A percentile compares a stretch with the other conserved stretches of the same genome.
phyloP scores from a whole-genome alignment of 2,329 filamentous ascomycete species.

The Colletotrichum sp. region DNA sequence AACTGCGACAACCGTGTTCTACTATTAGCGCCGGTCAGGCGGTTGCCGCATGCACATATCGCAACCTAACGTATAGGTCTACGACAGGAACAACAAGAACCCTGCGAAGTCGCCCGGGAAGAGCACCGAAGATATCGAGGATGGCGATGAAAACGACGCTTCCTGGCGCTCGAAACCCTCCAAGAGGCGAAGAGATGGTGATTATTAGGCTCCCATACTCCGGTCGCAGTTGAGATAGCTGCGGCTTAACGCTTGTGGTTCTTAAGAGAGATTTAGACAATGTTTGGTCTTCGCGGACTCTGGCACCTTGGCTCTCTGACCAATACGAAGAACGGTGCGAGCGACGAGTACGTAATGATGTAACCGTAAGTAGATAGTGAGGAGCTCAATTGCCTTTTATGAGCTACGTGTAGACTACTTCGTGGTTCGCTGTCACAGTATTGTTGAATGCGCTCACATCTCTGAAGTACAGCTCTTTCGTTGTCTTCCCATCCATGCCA shows the following conservation, averaged over 20 bases:
- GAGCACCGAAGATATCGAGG: neutral
- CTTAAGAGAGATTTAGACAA: too few species aligned
- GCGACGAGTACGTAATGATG: neutral
- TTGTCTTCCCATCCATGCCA: constrained; percentile 39
- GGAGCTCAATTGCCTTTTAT: neutral
- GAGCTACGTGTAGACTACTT: neutral
- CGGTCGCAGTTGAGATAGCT: too few species aligned
- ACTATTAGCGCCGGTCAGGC: neutral
- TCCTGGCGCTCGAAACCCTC: neutral
- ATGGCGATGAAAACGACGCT: neutral
- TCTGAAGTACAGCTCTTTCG: constrained; percentile 58
- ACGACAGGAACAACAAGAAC: neutral
- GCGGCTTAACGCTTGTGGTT: too few species aligned
- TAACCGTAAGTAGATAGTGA: neutral
- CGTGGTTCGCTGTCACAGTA: constrained; percentile 24
- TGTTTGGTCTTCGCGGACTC: neutral
- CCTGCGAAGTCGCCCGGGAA: neutral
- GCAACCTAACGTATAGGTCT: neutral
- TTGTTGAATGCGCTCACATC: constrained; percentile 61
- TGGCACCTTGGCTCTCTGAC: neutral
- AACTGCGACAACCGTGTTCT: neutral
- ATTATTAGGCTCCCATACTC: too few species aligned
- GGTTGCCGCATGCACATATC: neutral
- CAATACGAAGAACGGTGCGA: neutral
- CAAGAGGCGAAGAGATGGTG: too few species aligned